Base-by-base conservation (phyloP, 2,329 filamentous ascomycete species). In the Cryphonectria naterciae region DNA sequence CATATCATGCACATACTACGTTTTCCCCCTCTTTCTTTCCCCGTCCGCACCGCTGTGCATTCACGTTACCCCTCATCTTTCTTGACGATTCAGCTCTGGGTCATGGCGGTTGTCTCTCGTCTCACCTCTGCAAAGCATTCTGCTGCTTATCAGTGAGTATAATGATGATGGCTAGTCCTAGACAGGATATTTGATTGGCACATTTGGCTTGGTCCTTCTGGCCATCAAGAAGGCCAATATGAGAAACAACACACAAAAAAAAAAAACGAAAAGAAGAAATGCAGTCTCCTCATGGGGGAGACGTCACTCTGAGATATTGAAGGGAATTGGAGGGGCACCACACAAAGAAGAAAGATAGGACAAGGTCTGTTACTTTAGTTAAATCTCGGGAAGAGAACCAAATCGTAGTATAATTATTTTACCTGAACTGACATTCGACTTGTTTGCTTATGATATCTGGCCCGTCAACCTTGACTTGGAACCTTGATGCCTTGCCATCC, bases 101-200 rank as follows among this genome's bases (percentile, higher is more conserved):
- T 13, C 2, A 13, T 49, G 22, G 22, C 32, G 22, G 28, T n/a
- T 56, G 35, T 52, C 64, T 54, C 49, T 66, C 32, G 25, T 54
- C 49, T 66, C 32, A 39, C 35, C 32, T 49, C 28, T 66, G 19
- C 32, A 56, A 49, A 43, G 46, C 46, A 19, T 13, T n/a, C 49
- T 35, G 28, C 28, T 49, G 49, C 43, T 65, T 65, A 28, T 37
- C 39, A 56, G 64, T 66, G 64, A 66, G 64, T 66, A 56, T 66
- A 66, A 56, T 66, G 49, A 66, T 66, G 46, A 66, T 35, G 49
- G 46, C 28, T n/a, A 39, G 7, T 46, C 46, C 28, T n/a, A 37
- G 35, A 66, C 49, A 54, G 64, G 64, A 66, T 66, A 66, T 49
- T 11, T 35, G 22, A 32, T 39, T 6, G 10, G 54, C 49, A 56